Evolutionary conservation across 2,329 filamentous ascomycete species (phyloP).

Genomic region (Xylaria sp.): DNA sequence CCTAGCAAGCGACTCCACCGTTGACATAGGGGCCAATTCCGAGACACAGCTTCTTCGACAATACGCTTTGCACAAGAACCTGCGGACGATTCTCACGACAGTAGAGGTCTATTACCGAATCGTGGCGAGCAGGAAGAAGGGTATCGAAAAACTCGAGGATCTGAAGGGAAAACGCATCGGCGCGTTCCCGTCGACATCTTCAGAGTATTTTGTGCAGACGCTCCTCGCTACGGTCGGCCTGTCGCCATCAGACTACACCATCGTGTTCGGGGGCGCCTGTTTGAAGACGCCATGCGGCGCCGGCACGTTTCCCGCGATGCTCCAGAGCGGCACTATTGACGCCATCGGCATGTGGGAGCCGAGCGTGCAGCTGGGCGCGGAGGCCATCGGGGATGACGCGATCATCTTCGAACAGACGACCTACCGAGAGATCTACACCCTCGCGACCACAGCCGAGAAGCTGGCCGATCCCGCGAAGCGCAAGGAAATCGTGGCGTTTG

Average conservation of each 20-base stretch:
- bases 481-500: slow-evolving; percentile 48
- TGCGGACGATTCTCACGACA: slow-evolving; percentile 50
- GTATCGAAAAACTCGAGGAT: slow-evolving; percentile 45
- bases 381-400: slow-evolving; percentile 44
- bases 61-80: slow-evolving; percentile 47
- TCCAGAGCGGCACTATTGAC: slow-evolving; percentile 45
- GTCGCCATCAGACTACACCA: slow-evolving; percentile 45
- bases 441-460: slow-evolving; percentile 50
- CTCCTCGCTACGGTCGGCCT: slow-evolving; percentile 48
- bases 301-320: slow-evolving; percentile 47
- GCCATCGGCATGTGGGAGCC: slow-evolving; percentile 53
- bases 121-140: slow-evolving; percentile 46
- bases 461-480: slow-evolving; percentile 46
- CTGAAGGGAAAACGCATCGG: slow-evolving; percentile 51
- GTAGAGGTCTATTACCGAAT: slow-evolving; percentile 52
- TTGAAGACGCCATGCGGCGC: slow-evolving; percentile 47
- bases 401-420: slow-evolving; percentile 48
- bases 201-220: slow-evolving; percentile 50
- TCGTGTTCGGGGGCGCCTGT: slow-evolving; percentile 46
- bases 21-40: slow-evolving; percentile 51
- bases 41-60: slow-evolving; percentile 52
- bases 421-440: slow-evolving; percentile 52
- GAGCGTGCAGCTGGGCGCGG: slow-evolving; percentile 48
- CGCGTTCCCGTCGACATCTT: slow-evolving; percentile 48
- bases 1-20: slow-evolving; percentile 41